Evolutionary conservation across 495 filamentous ascomycete genomes (phyloP), one percentile per base, ranked within the genome.

Genomic region (Tuber borchii): DNA sequence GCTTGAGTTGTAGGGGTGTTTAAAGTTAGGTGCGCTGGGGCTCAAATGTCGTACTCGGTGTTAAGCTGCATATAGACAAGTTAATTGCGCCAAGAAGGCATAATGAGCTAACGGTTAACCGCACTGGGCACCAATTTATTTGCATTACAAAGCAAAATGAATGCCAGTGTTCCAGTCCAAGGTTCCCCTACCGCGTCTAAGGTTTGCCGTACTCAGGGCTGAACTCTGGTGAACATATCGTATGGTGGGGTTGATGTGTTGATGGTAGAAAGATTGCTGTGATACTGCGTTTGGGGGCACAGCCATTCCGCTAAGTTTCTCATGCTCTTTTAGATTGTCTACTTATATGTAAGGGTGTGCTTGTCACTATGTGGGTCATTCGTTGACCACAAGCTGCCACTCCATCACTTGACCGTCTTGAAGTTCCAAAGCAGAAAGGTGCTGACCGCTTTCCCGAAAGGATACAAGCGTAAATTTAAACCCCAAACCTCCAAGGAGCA

Each of bases 61-160:
- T 56, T n/a, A n/a, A 12, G 14, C 26, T n/a, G n/a, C 51, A 8
- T 12, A 56, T 10, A 14, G 51, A 10, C 51, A 26, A 61, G 51
- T 4, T 14, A 61, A 14, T 51, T 22, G 20, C n/a, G 48, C 10
- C 12, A 16, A 12, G 42, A 14, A 26, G 10, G 8, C 10, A 14
- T 1, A 14, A 31, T 61, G 12, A 31, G 26, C 51, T 14, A 5
- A 61, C 12, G 9, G 9, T 61, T 61, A 61, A 61, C 51, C n/a
- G 10, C n/a, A 56, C 0, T 26, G n/a, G 12, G 2, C 0, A 0
- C 10, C 9, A 20, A n/a, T n/a, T n/a, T 22, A n/a, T 22, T 10
- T n/a, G 22, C 3, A 51, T n/a, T n/a, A n/a, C 20, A 2, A n/a
- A 51, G 22, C 8, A 51, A n/a, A 51, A 51, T 51, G 48, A 12